Base-by-base conservation (phyloP, 1,139 yeast genomes). In the Protomyces inundatus region DNA sequence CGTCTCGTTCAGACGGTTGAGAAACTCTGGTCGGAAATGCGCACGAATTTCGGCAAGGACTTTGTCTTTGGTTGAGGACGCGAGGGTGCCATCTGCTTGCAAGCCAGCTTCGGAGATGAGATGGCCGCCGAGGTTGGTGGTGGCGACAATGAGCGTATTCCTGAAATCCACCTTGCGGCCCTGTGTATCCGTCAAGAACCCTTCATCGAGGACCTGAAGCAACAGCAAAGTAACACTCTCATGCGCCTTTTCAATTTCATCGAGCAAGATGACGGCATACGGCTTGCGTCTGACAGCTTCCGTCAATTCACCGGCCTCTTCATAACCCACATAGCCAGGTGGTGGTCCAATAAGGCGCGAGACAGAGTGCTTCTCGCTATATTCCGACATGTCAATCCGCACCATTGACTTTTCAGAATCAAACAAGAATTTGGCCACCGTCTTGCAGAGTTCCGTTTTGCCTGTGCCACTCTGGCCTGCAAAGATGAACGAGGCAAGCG, bases 391-490 rank as follows among this genome's bases (percentile, higher is more conserved):
- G 74, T 93, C 98, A 74, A 93, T 91, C 69, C 98, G 81, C 40
- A 90, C 84, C 36, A 93, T 91, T 5, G 96, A 83, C 55, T 84
- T 81, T 71, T 88, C 90, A 74, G 91, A 93, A 72, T 90, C 93
- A 76, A 93, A 93, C 70, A 93, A 77, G 71, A 93, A 93, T 71
- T 90, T 90, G 0, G 98, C 97, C 66, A 93, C 81, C 0, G 95
- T 85, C 74, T 93, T 93, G 6, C 98, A 90, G 64, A 93, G 80
- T 74, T 91, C 97, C 0, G 98, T 93, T 75, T 93, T 93, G 77
- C 98, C 98, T 0, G 97, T 91, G 77, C 98, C 98, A 0, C 98
- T 91, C 51, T 98, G 98, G 23, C 98, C 98, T 69, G 93, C 79
- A 75, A 93, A 93, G 86, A 93, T 86, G 74, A 93, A 93, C 64